Evolutionary conservation across 1,139 yeast genomes (phyloP).

Genomic region (Blastobotrys illinoisensis): DNA sequence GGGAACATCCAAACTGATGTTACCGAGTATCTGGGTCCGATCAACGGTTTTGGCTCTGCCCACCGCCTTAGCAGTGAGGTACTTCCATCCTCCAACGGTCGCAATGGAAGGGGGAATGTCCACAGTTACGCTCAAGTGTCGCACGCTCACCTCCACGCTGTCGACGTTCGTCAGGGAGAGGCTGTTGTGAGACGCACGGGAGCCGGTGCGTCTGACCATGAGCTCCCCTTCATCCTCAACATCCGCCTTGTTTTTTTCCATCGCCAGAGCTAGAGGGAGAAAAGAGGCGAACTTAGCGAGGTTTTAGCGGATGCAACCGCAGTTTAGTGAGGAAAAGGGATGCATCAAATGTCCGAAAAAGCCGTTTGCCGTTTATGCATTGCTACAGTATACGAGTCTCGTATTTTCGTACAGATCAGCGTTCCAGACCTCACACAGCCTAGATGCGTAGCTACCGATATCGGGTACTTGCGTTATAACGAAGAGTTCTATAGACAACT

Average conservation of each 20-base stretch:
- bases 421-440: background rate
- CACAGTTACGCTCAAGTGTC: slow-evolving; percentile 20
- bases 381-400: background rate
- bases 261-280: background rate
- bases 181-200: background rate
- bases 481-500: no score
- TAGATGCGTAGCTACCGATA: no score
- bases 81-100: background rate
- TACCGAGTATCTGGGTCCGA: slow-evolving; percentile 31
- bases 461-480: no score
- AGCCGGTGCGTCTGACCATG: background rate
- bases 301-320: background rate
- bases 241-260: background rate
- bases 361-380: background rate
- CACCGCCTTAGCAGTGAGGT: slow-evolving; percentile 3
- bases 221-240: background rate
- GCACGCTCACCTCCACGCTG: slow-evolving; percentile 20
- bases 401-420: background rate
- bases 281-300: background rate
- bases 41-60: background rate
- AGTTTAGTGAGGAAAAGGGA: background rate
- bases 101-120: slow-evolving; percentile 7
- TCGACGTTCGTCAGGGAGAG: slow-evolving; percentile 22
- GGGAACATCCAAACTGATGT: slow-evolving; percentile 52
- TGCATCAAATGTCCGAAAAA: background rate